A percentile compares a stretch with the other conserved stretches of the same genome.
These are phyloP conservation scores for Cephalotrichum gorgonifer DNA, from an alignment of 2,329 filamentous ascomycete species.

Conservation along the genomic window DNA sequence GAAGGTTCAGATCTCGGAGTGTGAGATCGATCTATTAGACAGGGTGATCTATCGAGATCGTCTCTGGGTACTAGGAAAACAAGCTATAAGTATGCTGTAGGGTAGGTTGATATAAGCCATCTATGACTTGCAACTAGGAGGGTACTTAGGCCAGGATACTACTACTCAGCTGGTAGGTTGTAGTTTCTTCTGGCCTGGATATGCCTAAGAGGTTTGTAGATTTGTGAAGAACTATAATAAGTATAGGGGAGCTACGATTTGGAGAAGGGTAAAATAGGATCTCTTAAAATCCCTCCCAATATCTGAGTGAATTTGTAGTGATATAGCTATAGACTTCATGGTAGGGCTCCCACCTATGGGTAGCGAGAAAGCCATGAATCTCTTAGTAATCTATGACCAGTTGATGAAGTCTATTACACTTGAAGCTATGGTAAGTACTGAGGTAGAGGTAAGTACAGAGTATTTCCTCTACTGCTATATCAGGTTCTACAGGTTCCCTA, in stretches of 20 bases:
- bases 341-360: background rate
- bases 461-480: constrained; percentile 1
- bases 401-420: background rate
- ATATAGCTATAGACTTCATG: constrained; percentile 2
- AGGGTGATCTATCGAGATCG: background rate
- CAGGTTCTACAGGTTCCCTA: background rate
- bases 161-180: background rate
- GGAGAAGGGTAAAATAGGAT: background rate
- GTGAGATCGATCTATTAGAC: background rate
- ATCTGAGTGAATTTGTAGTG: background rate
- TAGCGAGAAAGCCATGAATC: background rate
- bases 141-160: background rate
- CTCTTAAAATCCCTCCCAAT: background rate
- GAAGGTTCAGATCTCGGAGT: background rate
- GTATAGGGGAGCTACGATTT: background rate
- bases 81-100: background rate
- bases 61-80: too few relatives aligned
- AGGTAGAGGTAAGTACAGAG: background rate
- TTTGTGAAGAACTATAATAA: background rate
- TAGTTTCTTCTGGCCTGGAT: constrained; percentile 1
- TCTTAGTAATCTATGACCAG: background rate
- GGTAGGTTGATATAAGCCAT: background rate
- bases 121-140: background rate
- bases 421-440: background rate
- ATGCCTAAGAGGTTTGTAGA: background rate